Evolutionary conservation across 805 yeast species (phyloP).

Genomic region (Candida adriatica): DNA sequence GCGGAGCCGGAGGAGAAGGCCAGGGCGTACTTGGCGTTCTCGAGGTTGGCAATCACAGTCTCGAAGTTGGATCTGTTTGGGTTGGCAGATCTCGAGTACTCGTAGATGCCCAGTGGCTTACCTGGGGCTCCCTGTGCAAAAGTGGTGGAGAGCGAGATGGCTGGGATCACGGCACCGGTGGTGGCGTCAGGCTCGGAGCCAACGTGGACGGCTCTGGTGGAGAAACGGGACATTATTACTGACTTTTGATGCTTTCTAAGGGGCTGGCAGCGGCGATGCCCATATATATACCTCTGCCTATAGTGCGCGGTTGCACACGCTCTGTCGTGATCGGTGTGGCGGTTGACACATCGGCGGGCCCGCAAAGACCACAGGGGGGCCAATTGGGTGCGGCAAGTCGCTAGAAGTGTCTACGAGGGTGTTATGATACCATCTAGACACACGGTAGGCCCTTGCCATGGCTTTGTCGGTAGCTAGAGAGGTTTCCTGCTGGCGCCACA

Average conservation of each 20-base stretch:
- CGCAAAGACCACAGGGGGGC: too few relatives aligned
- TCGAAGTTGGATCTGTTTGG: slow-evolving; percentile 85
- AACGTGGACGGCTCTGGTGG: slow-evolving; percentile 79
- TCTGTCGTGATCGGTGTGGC: too few relatives aligned
- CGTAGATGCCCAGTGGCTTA: slow-evolving; percentile 70
- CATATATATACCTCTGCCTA: background rate
- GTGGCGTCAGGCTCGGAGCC: slow-evolving; percentile 64
- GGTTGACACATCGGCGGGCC: too few relatives aligned
- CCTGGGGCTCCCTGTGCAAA: slow-evolving; percentile 78
- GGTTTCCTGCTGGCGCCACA: too few relatives aligned
- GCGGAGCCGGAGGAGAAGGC: slow-evolving; percentile 88
- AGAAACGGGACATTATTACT: too few relatives aligned
- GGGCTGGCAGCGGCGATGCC: slow-evolving; percentile 19
- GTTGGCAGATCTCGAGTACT: slow-evolving; percentile 79
- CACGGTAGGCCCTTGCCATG: too few relatives aligned
- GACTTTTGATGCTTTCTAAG: slow-evolving; percentile 9
- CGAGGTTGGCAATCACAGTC: slow-evolving; percentile 70
- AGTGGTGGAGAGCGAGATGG: slow-evolving; percentile 79
- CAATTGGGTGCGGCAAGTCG: too few relatives aligned
- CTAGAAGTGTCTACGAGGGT: too few relatives aligned
- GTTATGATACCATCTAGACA: too few relatives aligned
- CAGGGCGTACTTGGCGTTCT: slow-evolving; percentile 65
- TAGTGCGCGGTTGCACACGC: too few relatives aligned
- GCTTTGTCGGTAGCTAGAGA: too few relatives aligned
- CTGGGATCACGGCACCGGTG: slow-evolving; percentile 84